Base-by-base conservation (phyloP, 768 basidiomycete species). In the Ramaria rubella region DNA sequence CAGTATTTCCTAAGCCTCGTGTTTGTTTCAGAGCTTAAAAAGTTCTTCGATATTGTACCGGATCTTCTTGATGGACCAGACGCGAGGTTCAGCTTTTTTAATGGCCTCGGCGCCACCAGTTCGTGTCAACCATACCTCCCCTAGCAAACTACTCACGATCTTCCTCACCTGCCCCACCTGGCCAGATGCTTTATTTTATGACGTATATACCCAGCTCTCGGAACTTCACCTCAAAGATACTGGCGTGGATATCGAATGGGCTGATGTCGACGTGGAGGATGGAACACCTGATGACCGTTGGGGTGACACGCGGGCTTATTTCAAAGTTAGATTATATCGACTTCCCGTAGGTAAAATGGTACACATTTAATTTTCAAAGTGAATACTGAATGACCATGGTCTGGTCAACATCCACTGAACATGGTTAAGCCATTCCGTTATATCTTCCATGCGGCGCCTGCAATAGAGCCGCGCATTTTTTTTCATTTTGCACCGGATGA, bases 81-180 rank as follows among this genome's bases (percentile, higher is more conserved):
- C 14, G 86, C 87, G n/a, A 76, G 82, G 15, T 90, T 94, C 67
- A 87, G 92, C 59, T 99, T 98, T 72, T 99, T 98, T 79, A 92
- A 99, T 65, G 96, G 96, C 12, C 79, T 99, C 8, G 96, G 91
- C 15, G 95, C 94, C 29, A 97, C 93, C 7, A 93, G 91, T 88
- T 65, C 68, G 86, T 73, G 23, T 7, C 52, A 62, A 44, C 62
- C 27, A 7, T 29, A 23, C 2, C 29, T 44, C 49, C 30, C 53
- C 46, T 59, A n/a, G n/a, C 15, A 17, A 4, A 29, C 24, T 26
- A 40, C 5, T 36, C 23, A 38, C 24, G 17, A 29, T 31, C 46
- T 43, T 55, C 27, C 36, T 46, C 26, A 43, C 52, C 49, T 7
- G 21, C 14, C 40, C 46, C 45, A 29, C 23, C n/a, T n/a, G n/a